A percentile compares a stretch with the other conserved stretches of the same genome.
These are phyloP conservation scores for Aphanomyces invadans DNA, from an alignment of 352 stramenopile species.

Conservation along the genomic window DNA sequence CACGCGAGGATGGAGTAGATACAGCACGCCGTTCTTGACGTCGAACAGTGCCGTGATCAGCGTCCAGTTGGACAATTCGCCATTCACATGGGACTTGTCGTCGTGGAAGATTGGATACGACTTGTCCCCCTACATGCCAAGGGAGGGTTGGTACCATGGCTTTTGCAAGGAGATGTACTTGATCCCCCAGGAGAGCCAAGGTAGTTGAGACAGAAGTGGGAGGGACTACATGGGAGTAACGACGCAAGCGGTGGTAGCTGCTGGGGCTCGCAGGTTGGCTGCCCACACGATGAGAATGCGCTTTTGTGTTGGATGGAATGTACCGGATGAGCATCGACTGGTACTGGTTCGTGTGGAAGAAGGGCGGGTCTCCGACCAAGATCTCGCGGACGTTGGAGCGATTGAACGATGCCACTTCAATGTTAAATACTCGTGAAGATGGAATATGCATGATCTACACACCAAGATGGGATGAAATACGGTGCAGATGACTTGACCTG, in stretches of 20 bases:
- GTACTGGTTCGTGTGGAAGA: constrained; percentile 74
- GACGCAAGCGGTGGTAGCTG: constrained; percentile 52
- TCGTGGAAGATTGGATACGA: constrained; percentile 63
- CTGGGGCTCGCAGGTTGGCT: constrained; percentile 54
- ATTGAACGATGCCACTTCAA: constrained; percentile 59
- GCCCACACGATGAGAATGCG: not conserved
- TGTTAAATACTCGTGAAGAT: constrained; percentile 44
- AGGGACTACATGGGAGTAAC: constrained; percentile 43
- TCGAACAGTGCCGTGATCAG: constrained; percentile 65
- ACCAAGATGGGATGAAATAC: too few relatives aligned
- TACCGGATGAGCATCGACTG: constrained; percentile 43
- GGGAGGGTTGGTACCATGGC: too few relatives aligned
- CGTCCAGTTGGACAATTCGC: constrained; percentile 63
- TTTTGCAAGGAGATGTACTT: too few relatives aligned
- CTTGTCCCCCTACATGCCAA: constrained; percentile 35
- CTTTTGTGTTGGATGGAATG: not conserved
- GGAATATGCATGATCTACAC: constrained; percentile 48
- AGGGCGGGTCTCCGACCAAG: constrained; percentile 26
- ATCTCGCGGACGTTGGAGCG: constrained; percentile 44
- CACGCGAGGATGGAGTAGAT: constrained; percentile 14
- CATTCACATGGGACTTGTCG: constrained; percentile 39
- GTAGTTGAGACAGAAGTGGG: constrained; percentile 39
- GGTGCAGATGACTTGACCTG: too few relatives aligned
- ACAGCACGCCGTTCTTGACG: constrained; percentile 27
- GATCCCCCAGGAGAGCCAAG: constrained; percentile 53